Conservation (phyloP, 176 grass and related monocot genomes). For the Microstegium vimineum region DNA sequence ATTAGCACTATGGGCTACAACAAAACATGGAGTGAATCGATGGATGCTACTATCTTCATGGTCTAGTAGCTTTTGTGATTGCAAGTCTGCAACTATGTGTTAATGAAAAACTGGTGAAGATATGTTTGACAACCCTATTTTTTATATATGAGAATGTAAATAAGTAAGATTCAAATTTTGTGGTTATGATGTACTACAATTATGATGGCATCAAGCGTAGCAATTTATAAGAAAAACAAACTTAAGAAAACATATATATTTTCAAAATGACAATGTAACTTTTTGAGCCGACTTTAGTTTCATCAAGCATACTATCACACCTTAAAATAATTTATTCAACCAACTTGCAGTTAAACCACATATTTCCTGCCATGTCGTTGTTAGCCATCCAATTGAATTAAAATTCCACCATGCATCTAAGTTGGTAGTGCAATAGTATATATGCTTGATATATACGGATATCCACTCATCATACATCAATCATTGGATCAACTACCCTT, state of each 20-base stretch:
- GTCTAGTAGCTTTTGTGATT: background rate
- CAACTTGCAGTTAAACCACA: background rate
- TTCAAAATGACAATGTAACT: too few relatives aligned
- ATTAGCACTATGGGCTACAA: background rate
- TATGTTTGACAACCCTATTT: background rate
- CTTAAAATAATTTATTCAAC: background rate
- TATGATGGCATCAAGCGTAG: background rate
- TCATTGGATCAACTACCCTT: background rate
- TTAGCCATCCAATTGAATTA: background rate
- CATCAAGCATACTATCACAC: background rate
- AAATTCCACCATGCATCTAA: background rate
- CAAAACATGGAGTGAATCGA: background rate
- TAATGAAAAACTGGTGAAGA: background rate
- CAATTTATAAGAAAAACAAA: background rate
- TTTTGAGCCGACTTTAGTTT: background rate
- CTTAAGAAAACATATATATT: background rate
- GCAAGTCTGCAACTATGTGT: background rate
- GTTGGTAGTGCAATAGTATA: too few relatives aligned
- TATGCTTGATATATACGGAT: background rate
- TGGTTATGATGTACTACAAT: background rate
- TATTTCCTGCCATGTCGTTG: background rate
- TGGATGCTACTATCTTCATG: background rate
- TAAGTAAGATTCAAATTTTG: background rate
- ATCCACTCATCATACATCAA: background rate
- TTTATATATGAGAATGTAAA: background rate